Evolutionary conservation across 805 yeast species (phyloP), one percentile per base, ranked within the genome.

Genomic region (Maudiozyma barnettii): DNA sequence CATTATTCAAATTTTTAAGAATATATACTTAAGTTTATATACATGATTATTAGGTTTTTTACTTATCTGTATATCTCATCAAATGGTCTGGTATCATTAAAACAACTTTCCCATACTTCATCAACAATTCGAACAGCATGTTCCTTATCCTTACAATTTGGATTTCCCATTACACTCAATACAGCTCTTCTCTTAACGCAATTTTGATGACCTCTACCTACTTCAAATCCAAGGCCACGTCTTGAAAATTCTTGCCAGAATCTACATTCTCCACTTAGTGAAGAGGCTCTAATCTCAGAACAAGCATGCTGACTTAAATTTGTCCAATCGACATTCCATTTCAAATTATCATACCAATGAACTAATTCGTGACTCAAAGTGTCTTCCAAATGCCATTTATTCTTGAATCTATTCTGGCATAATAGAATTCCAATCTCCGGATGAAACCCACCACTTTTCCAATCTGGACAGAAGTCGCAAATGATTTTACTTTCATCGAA

Each of bases 231-330:
- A 4, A 46, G 8, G 7, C 67, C 67, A 43, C 66, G 56, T 47
- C 71, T 63, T 48, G 76, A 71, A 57, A 89, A 81, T 64, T 93
- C 96, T 56, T 84, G 85, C 78, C 82, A 77, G 56, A 91, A 79
- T 26, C 98, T 76, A 67, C 99, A 93, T 61, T 93, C 99, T 6
- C 99, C 99, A 60, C 95, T 84, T 20, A 93, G 72, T 54, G 88
- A 82, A 10, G 95, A 82, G 0, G 99, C 99, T 50, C 99, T 74
- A 45, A 93, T 87, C 65, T 93, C 99, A 1, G 97, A 82, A 64
- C 99, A 93, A 0, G 99, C 99, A 62, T 91, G 98, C 61, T 93
- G 99, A 58, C 79, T 78, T 60, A 93, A 69, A 64, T 91, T 79
- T 47, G 74, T 59, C 84, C 96, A 84, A 64, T 93, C 87, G 2